Base-by-base conservation (phyloP, 441 rosid species). In the Breynia disticha region DNA sequence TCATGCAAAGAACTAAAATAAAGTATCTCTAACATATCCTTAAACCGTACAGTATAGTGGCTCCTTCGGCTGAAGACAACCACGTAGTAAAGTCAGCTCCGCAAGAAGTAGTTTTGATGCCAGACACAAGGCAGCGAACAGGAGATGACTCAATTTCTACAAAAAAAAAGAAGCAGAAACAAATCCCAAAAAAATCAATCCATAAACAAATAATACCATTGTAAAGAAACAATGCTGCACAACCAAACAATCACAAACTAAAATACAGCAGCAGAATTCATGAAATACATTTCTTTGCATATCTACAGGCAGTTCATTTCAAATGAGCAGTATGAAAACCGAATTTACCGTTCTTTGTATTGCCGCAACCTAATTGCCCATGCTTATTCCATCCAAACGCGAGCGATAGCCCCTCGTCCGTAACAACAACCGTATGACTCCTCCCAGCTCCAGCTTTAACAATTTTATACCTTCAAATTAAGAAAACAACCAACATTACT, bases 361-460 rank as follows among this genome's bases (percentile, higher is more conserved):
- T 80, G 44, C 99, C 97, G 44, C 77, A 77, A 53, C 99, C 99
- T 66, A 93, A 79, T 71, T 93, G 96, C 49, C 99, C 99, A 72
- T 83, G 86, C 64, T 86, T 93, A 63, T 93, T 93, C 97, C 97
- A 93, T 48, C 99, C 99, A 70, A 89, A 93, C 56, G 90, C 87
- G 41, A 89, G 64, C 13, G 97, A 89, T 53, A 62, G 68, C 16
- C 99, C 96, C 35, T 86, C 82, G 35, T 80, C 84, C 48, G 95
- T 81, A 55, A 93, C 82, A 63, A 86, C 95, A 20, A 89, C 89
- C 0, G 95, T 84, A 66, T 89, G 96, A 62, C 53, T 83, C 79
- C 70, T 84, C 49, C 99, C 99, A 15, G 79, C 78, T 64, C 78
- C 83, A 3, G 95, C 99, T 70, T 48, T 79, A 46, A 79, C 65